Conservation (phyloP, 768 basidiomycete genomes). For the Hemileccinum rubropunctum region DNA sequence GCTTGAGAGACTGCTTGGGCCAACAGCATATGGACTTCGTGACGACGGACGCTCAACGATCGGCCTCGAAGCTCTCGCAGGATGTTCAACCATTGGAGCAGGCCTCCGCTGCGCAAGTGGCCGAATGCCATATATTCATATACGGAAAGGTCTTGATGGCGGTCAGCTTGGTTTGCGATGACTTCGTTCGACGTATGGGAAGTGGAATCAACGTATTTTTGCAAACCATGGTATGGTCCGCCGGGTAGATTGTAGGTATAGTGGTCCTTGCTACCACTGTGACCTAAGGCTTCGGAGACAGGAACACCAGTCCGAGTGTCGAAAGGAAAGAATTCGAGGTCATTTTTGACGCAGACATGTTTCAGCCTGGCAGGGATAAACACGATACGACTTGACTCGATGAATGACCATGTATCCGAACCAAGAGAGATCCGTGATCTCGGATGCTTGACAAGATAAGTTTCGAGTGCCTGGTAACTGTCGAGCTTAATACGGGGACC, state of each 20-base stretch:
- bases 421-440: constrained; percentile 33
- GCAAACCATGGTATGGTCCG: constrained; percentile 34
- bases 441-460: constrained; percentile 2
- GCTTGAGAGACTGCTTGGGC: constrained; percentile 43
- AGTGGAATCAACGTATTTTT: constrained; percentile 35
- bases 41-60: constrained; percentile 35
- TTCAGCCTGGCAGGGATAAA: constrained; percentile 14
- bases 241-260: constrained; percentile 34
- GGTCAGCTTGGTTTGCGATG: constrained; percentile 42
- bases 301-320: constrained; percentile 19
- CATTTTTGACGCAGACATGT: constrained; percentile 29
- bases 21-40: constrained; percentile 42
- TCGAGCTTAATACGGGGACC: constrained; percentile 1
- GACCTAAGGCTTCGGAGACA: constrained; percentile 11
- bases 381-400: constrained; percentile 14
- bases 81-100: constrained; percentile 52
- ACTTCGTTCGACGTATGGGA: constrained; percentile 40
- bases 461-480: not conserved
- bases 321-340: constrained; percentile 28
- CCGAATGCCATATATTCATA: constrained; percentile 46
- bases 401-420: constrained; percentile 34
- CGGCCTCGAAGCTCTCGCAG: constrained; percentile 38
- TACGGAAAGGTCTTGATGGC: constrained; percentile 36
- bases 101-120: constrained; percentile 41
- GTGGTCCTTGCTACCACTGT: constrained; percentile 7